Conservation (phyloP, 768 basidiomycete genomes). For the Paxillus ammoniavirescens region DNA sequence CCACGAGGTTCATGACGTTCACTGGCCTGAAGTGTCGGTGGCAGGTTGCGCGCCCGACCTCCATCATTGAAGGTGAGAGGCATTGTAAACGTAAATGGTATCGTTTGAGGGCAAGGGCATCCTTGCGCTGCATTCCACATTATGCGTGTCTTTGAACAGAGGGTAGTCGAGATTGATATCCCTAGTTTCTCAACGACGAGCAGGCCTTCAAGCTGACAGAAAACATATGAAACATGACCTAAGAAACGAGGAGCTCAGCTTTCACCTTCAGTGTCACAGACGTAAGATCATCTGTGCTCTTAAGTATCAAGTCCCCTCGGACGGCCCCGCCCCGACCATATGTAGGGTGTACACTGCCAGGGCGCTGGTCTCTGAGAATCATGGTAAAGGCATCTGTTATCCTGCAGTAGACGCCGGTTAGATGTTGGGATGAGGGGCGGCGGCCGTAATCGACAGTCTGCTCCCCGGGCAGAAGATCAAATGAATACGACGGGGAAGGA, state of each 20-base stretch:
- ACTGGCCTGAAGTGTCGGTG: constrained; percentile 43
- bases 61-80: constrained; percentile 46
- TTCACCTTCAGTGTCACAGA: constrained; percentile 26
- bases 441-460: constrained; percentile 46
- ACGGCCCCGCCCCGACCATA: constrained; percentile 22
- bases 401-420: constrained; percentile 24
- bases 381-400: constrained; percentile 29
- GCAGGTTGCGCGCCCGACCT: constrained; percentile 37
- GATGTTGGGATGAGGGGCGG: not conserved
- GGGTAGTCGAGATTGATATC: constrained; percentile 8
- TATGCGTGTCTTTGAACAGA: constrained; percentile 16
- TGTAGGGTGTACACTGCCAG: constrained; percentile 18
- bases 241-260: not conserved
- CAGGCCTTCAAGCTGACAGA: constrained; percentile 23
- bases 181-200: constrained; percentile 17
- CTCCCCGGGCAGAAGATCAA: constrained; percentile 48
- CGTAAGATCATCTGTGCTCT: constrained; percentile 4
- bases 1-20: constrained; percentile 19
- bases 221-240: not conserved
- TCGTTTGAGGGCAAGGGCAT: constrained; percentile 30
- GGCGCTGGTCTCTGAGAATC: constrained; percentile 21
- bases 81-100: constrained; percentile 44
- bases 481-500: constrained; percentile 56
- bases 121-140: constrained; percentile 18
- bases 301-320: constrained; percentile 22